phyloP scores from a whole-genome alignment of 2,329 filamentous ascomycete genomes.

The Alternaria incomplexa region DNA sequence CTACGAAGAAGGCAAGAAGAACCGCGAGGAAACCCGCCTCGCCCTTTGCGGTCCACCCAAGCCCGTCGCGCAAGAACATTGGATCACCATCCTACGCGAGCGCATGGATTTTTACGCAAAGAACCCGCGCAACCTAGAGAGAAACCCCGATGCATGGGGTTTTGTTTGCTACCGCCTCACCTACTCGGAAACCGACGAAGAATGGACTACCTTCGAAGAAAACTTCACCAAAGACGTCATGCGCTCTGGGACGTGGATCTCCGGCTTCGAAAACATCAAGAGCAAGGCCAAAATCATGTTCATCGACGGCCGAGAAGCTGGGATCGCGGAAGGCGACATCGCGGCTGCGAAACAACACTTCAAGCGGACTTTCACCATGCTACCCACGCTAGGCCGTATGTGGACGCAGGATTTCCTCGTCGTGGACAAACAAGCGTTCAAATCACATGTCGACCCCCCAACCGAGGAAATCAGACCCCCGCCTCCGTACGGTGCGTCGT shows the following conservation, averaged over 20 bases:
- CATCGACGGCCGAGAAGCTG: slow-evolving; percentile 18
- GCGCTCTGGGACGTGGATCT: slow-evolving; percentile 11
- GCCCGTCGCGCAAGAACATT: slow-evolving; percentile 13
- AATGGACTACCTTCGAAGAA: slow-evolving; percentile 21
- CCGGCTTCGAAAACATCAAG: not conserved
- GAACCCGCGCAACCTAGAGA: slow-evolving; percentile 4
- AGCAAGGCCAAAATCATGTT: slow-evolving; percentile 9
- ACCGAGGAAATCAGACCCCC: not conserved
- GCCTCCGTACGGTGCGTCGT: not conserved
- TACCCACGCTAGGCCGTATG: slow-evolving; percentile 12
- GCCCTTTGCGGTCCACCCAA: slow-evolving; percentile 15
- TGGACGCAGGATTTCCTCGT: slow-evolving; percentile 23
- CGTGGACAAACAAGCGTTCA: slow-evolving; percentile 15
- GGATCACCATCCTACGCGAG: slow-evolving; percentile 23
- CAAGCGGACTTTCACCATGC: slow-evolving; percentile 7
- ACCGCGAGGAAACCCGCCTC: slow-evolving; percentile 15
- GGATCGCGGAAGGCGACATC: slow-evolving; percentile 26
- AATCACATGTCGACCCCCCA: slow-evolving; percentile 8
- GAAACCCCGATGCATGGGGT: slow-evolving; percentile 16
- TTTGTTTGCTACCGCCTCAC: slow-evolving; percentile 29
- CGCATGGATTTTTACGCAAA: slow-evolving; percentile 19
- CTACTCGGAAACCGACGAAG: slow-evolving; percentile 18
- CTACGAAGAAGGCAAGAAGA: slow-evolving; percentile 19
- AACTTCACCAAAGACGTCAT: slow-evolving; percentile 18
- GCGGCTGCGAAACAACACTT: slow-evolving; percentile 20